Evolutionary conservation across 2,329 filamentous ascomycete genomes (phyloP), one percentile per base, ranked within the genome.

Genomic region (Periglandula ipomoeae): DNA sequence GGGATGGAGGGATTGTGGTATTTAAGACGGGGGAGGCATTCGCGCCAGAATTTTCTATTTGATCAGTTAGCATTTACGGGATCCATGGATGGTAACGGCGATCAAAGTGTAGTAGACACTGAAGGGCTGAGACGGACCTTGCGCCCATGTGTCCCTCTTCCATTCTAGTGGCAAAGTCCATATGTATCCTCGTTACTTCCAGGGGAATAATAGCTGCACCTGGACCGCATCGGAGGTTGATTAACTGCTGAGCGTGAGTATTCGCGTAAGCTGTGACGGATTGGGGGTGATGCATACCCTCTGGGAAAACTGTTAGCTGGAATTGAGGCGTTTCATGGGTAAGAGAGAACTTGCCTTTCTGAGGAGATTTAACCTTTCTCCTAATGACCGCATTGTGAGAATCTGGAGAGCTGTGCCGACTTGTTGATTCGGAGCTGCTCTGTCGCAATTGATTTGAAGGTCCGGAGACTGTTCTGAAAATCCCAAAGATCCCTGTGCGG

Each of bases 1-100:
- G 85, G 81, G 41, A 96, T 67, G 11, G 81, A 71, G 1, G 93
- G 93, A 66, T 98, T 98, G 75, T 95, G 85, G 72, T 84, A 98
- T 75, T 98, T 96, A 56, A 98, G 75, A 50, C 88, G 81, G 20
- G 88, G 87, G 43, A 97, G 82, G 63, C 82, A 85, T 52, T 83
- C 74, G 55, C 79, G 81, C 87, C 89, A 95, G 77, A 98, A 96
- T 71, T 88, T 88, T 61, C 90, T 95, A 55, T 51, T 38, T 22
- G 42, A 20, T n/a, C 11, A 24, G 30, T 46, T 32, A 9, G n/a
- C 22, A 15, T 19, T 34, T 65, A 66, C 51, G 35, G 3, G 19
- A 19, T 19, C 10, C 35, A 19, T 3, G 34, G 20, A n/a, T 2
- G 2, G 22, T 9, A n/a, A 23, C 15, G 13, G 22, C 3, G 0